Conservation (phyloP, 164 flowering plant species). For the Platanus orientalis region DNA sequence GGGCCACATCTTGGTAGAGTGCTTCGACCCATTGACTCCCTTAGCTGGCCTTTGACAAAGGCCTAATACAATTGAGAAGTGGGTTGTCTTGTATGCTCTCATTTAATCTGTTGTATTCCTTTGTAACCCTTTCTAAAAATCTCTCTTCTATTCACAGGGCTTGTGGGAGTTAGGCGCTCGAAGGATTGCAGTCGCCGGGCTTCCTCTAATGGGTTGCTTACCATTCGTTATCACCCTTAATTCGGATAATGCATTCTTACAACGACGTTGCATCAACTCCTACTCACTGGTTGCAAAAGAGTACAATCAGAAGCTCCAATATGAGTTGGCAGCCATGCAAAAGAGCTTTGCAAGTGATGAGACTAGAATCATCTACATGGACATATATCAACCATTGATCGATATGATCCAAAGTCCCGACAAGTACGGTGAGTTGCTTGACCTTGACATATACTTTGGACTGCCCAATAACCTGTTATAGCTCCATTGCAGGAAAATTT, state of each 20-base stretch:
- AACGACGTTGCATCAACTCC: slow-evolving; percentile 25
- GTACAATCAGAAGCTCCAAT: slow-evolving; percentile 42
- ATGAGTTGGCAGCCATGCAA: slow-evolving; percentile 25
- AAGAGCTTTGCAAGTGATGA: slow-evolving; percentile 6
- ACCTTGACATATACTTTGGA: no score
- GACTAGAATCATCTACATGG: slow-evolving; percentile 23
- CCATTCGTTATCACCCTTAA: slow-evolving; percentile 48
- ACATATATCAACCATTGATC: slow-evolving; percentile 24
- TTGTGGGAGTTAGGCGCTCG: slow-evolving; percentile 48
- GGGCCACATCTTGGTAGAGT: no score
- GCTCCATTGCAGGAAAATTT: no score
- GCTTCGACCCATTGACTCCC: no score
- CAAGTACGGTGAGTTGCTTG: slow-evolving; percentile 48
- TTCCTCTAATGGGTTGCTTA: slow-evolving; percentile 74
- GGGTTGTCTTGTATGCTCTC: no score
- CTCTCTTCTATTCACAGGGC: slow-evolving; percentile 22
- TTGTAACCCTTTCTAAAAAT: no score
- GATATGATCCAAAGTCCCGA: slow-evolving; percentile 28
- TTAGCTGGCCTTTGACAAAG: no score
- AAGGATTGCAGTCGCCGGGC: slow-evolving; percentile 35
- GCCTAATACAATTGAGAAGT: no score
- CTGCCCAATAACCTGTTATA: no score
- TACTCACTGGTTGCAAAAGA: slow-evolving; percentile 25
- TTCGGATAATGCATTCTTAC: not conserved
- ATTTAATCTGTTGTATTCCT: no score